These are phyloP conservation scores for Pythium graminicola DNA, from an alignment of 352 stramenopile genomes.

Conservation along the genomic window DNA sequence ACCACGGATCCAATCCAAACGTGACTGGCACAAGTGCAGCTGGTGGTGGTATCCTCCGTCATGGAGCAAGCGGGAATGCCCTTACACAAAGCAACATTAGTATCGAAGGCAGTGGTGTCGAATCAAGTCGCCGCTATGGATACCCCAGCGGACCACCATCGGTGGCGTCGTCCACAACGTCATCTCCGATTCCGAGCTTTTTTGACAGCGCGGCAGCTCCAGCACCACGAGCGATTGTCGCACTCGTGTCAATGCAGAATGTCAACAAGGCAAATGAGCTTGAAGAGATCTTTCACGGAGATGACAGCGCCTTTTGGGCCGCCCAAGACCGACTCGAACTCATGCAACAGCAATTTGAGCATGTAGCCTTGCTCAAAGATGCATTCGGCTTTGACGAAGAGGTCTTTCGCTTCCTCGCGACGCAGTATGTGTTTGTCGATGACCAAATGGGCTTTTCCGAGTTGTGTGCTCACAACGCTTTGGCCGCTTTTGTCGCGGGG, in stretches of 20 bases:
- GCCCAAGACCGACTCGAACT: conserved; percentile 46
- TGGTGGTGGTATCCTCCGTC: conserved; percentile 19
- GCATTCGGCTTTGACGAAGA: conserved; percentile 84
- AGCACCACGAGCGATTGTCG: conserved; percentile 55
- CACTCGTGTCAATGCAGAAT: conserved; percentile 74
- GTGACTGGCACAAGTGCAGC: not conserved
- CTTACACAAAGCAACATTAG: not conserved
- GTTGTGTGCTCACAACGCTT: conserved; percentile 78
- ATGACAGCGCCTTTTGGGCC: conserved; percentile 49
- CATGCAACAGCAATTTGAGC: conserved; percentile 62
- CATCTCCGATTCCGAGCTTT: conserved; percentile 26
- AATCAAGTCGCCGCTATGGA: conserved; percentile 15
- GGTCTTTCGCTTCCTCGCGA: conserved; percentile 75
- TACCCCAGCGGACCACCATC: conserved; percentile 22
- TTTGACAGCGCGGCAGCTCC: conserved; percentile 30
- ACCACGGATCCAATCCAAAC: not conserved
- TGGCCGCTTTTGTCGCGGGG: conserved; percentile 65
- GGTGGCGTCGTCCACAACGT: conserved; percentile 33
- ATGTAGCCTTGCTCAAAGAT: conserved; percentile 61
- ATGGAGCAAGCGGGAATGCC: not conserved
- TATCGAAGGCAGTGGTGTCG: conserved; percentile 15
- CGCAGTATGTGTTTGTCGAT: conserved; percentile 54
- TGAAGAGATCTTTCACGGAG: conserved; percentile 63
- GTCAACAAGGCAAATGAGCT: conserved; percentile 49
- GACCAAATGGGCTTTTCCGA: conserved; percentile 47